Percentiles rank a stretch among this genome's conserved stretches.
Evolutionary conservation across 1,284 basidiomycete genomes (phyloP).

Genomic region (Cryptococcus hybrid): DNA sequence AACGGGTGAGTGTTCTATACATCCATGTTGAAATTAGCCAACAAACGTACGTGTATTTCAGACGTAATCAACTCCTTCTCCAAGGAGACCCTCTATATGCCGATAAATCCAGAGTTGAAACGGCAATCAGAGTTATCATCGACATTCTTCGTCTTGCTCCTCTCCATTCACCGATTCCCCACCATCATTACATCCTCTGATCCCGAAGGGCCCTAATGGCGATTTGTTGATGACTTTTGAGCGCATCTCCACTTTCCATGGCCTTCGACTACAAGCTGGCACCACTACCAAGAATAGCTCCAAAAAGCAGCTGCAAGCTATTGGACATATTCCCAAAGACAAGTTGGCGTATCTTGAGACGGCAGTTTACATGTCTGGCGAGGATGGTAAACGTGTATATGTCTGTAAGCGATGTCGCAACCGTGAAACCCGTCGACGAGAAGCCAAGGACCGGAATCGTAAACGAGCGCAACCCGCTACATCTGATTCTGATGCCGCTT

Average conservation of each 20-base stretch:
- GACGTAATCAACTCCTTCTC: slow-evolving; percentile 34
- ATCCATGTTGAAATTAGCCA: neutral
- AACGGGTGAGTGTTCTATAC: slow-evolving; percentile 8
- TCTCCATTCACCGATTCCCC: slow-evolving; percentile 13
- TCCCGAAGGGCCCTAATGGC: slow-evolving; percentile 29
- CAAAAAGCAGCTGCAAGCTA: slow-evolving; percentile 44
- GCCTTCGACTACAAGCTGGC: slow-evolving; percentile 38
- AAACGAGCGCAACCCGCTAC: slow-evolving; percentile 30
- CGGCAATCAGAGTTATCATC: slow-evolving; percentile 46
- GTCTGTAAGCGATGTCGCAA: slow-evolving; percentile 80
- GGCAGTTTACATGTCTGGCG: slow-evolving; percentile 46
- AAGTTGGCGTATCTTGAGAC: slow-evolving; percentile 43
- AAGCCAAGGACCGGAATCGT: slow-evolving; percentile 39
- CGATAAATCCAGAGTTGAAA: slow-evolving; percentile 46
- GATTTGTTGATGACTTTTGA: slow-evolving; percentile 34
- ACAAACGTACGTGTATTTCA: slow-evolving; percentile 5
- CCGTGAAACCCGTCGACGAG: slow-evolving; percentile 64
- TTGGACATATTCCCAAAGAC: slow-evolving; percentile 34
- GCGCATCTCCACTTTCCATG: slow-evolving; percentile 38
- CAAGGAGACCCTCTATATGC: slow-evolving; percentile 46
- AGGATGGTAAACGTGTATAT: slow-evolving; percentile 56
- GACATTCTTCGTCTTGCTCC: slow-evolving; percentile 40
- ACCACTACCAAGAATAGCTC: slow-evolving; percentile 43
- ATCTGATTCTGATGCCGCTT: slow-evolving; percentile 27
- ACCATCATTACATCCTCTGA: slow-evolving; percentile 18